These are phyloP conservation scores for Aspergillus pseudoviridinutans DNA, from an alignment of 2,329 filamentous ascomycete species.

Conservation along the genomic window DNA sequence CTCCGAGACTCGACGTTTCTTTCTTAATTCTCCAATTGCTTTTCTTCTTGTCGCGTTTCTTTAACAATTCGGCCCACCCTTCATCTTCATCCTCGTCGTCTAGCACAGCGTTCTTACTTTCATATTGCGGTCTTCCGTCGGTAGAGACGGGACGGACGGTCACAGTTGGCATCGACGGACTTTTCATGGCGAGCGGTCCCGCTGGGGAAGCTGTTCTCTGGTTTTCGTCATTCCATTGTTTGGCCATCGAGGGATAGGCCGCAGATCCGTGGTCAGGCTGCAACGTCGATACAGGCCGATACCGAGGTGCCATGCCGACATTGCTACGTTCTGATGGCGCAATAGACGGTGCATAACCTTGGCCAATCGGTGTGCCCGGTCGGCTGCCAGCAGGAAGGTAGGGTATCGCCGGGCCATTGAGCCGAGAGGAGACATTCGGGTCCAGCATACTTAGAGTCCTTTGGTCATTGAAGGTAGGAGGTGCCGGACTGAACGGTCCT, in stretches of 20 bases:
- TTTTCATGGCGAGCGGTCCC: conserved; percentile 22
- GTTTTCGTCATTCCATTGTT: conserved; percentile 37
- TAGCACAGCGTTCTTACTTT: conserved; percentile 14
- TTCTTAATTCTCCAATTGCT: conserved; percentile 45
- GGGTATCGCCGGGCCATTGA: conserved; percentile 33
- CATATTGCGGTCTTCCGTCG: conserved; percentile 13
- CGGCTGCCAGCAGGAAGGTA: conserved; percentile 25
- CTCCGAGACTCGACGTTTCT: conserved; percentile 31
- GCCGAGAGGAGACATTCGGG: conserved; percentile 48
- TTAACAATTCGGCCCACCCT: conserved; percentile 50
- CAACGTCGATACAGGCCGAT: conserved; percentile 78
- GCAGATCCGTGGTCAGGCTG: conserved; percentile 35
- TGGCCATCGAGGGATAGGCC: conserved; percentile 31
- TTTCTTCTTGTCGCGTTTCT: conserved; percentile 48
- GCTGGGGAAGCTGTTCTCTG: conserved; percentile 21
- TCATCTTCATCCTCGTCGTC: conserved; percentile 49
- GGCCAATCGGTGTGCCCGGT: conserved; percentile 23
- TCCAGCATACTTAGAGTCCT: conserved; percentile 84
- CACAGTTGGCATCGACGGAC: conserved; percentile 23
- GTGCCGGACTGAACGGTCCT: conserved; percentile 17
- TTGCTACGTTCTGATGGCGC: conserved; percentile 95
- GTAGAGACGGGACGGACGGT: conserved; percentile 28
- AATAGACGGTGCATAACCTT: conserved; percentile 78
- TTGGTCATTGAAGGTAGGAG: conserved; percentile 30
- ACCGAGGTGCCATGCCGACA: conserved; percentile 81